A percentile compares a stretch with the other conserved stretches of the same genome.
phyloP scores from a whole-genome alignment of 2,329 filamentous ascomycete genomes.

The Fusarium sterilihyphosum region DNA sequence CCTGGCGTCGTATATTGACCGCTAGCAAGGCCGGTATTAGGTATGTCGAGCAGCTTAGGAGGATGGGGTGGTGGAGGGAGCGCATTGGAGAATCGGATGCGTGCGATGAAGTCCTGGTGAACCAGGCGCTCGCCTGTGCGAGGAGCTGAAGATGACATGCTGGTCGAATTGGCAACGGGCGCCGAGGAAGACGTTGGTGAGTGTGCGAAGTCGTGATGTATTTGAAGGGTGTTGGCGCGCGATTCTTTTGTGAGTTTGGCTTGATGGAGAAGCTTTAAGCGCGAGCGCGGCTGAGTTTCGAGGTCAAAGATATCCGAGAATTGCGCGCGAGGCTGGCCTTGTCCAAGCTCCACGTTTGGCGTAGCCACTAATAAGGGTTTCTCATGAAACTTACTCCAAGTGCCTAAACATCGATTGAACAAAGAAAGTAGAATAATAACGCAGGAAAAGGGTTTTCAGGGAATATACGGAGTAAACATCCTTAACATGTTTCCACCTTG shows the following conservation, averaged over 20 bases:
- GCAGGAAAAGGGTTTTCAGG: not conserved
- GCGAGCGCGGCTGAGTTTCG: constrained; percentile 34
- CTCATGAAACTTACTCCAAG: not conserved
- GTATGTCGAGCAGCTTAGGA: constrained; percentile 96
- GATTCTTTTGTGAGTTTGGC: constrained; percentile 10
- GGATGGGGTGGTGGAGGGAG: constrained; percentile 93
- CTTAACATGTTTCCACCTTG: not conserved
- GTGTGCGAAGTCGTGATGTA: not conserved
- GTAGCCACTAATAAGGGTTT: not conserved
- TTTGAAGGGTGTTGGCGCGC: not conserved
- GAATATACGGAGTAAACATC: not conserved
- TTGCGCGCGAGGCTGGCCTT: constrained; percentile 40
- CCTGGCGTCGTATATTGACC: constrained; percentile 90
- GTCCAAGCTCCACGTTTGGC: constrained; percentile 27
- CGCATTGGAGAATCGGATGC: constrained; percentile 94
- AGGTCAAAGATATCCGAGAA: constrained; percentile 34
- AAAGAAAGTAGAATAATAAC: not conserved
- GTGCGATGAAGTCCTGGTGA: constrained; percentile 97
- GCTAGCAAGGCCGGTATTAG: constrained; percentile 87
- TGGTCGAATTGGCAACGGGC: constrained; percentile 23
- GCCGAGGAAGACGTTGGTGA: constrained; percentile 6
- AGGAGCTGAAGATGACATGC: constrained; percentile 38
- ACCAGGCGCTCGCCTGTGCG: constrained; percentile 67
- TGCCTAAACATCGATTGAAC: not conserved
- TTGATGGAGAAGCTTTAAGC: constrained; percentile 34